Evolutionary conservation across 257 asterid species (phyloP).

Genomic region (Euphrasia confusa): DNA sequence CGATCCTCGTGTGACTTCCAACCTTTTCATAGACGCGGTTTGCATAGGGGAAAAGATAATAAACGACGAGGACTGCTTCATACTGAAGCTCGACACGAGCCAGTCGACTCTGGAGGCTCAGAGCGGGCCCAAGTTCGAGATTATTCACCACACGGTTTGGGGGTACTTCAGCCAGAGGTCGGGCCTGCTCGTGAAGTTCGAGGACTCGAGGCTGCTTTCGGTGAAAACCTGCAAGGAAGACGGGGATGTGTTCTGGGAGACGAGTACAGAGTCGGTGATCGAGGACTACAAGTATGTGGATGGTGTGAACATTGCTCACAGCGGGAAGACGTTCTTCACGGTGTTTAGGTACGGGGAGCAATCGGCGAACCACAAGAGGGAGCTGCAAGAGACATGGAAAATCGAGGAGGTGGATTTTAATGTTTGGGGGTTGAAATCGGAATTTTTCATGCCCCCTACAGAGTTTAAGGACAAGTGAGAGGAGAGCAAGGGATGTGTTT

Average conservation of each 20-base stretch:
- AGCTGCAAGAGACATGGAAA: constrained; percentile 76
- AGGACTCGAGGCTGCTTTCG: constrained; percentile 71
- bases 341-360: constrained; percentile 87
- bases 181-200: constrained; percentile 75
- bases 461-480: constrained; percentile 36
- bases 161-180: constrained; percentile 97
- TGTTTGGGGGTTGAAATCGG: constrained; percentile 50
- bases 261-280: constrained; percentile 79
- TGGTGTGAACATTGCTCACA: constrained; percentile 77
- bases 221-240: constrained; percentile 79
- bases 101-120: constrained; percentile 74
- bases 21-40: constrained; percentile 70
- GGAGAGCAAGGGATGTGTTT: neutral
- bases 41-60: constrained; percentile 91
- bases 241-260: constrained; percentile 87
- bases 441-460: constrained; percentile 80
- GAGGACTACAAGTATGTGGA: constrained; percentile 78
- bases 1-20: constrained; percentile 75
- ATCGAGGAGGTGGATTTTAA: constrained; percentile 85
- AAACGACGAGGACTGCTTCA: constrained; percentile 82
- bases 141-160: constrained; percentile 90
- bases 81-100: constrained; percentile 74
- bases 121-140: constrained; percentile 59
- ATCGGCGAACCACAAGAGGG: constrained; percentile 83
- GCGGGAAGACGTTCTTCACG: constrained; percentile 69